Percentiles rank a stretch among this genome's conserved stretches.
These are phyloP conservation scores for Amoeboaphelidium occidentale DNA, from an alignment of 371 early-diverging fungal species.

Conservation along the genomic window DNA sequence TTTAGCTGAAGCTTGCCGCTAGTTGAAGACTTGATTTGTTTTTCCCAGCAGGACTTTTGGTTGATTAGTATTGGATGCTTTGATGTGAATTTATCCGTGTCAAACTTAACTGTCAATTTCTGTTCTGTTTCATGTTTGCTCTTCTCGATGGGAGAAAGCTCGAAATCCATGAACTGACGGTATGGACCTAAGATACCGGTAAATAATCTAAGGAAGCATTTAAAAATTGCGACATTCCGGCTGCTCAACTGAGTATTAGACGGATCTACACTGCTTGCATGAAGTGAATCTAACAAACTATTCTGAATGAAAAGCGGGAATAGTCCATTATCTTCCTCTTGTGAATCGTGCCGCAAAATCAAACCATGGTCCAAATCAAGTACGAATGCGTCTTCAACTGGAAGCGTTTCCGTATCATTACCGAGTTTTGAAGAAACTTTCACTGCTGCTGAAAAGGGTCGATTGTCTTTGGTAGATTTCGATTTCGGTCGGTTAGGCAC, in stretches of 20 bases:
- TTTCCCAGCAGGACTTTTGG: no score
- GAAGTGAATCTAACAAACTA: neutral
- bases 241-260: neutral
- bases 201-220: neutral
- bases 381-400: neutral
- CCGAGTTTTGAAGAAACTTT: neutral
- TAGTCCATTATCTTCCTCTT: neutral
- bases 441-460: neutral
- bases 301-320: neutral
- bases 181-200: neutral
- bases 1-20: neutral
- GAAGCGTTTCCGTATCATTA: neutral
- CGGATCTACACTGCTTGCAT: neutral
- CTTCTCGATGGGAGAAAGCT: neutral
- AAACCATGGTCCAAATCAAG: neutral
- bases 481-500: no score
- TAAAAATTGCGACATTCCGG: neutral
- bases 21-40: neutral
- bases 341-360: neutral
- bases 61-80: neutral
- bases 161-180: neutral
- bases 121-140: neutral
- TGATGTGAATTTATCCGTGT: neutral
- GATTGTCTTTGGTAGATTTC: no score
- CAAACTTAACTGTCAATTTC: neutral